Evolutionary conservation across 352 stramenopile genomes (phyloP).

Genomic region (Phytophthora ohioensis): DNA sequence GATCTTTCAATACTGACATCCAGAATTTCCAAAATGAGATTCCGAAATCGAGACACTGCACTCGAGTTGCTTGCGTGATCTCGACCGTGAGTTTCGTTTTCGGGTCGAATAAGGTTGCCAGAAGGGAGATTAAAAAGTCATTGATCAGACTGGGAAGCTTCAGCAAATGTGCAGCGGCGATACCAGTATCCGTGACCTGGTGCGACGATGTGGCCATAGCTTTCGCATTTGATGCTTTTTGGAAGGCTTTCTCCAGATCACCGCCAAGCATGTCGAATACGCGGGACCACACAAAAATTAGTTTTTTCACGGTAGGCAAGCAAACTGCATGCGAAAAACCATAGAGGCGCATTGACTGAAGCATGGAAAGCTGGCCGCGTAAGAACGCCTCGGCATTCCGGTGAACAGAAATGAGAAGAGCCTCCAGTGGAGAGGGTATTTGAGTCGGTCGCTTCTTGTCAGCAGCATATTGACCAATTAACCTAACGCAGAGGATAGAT

Average conservation of each 20-base stretch:
- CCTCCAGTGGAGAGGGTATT: conserved; percentile 64
- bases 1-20: conserved; percentile 58
- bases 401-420: conserved; percentile 71
- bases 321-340: conserved; percentile 62
- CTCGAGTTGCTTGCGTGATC: conserved; percentile 60
- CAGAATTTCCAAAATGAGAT: conserved; percentile 83
- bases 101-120: conserved; percentile 60
- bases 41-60: conserved; percentile 79
- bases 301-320: conserved; percentile 75
- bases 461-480: conserved; percentile 61
- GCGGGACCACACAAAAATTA: conserved; percentile 79
- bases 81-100: conserved; percentile 19
- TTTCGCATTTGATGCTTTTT: conserved; percentile 37
- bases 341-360: conserved; percentile 74
- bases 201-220: conserved; percentile 38
- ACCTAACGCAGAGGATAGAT: conserved; percentile 31
- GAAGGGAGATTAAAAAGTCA: conserved; percentile 68
- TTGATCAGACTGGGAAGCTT: conserved; percentile 77
- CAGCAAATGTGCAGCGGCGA: conserved; percentile 51
- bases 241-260: conserved; percentile 42
- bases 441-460: conserved; percentile 58
- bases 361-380: conserved; percentile 69
- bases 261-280: conserved; percentile 69
- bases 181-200: conserved; percentile 39
- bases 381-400: conserved; percentile 80